phyloP scores from a whole-genome alignment of 148 eudicot genomes.

The Vaccinium darrowii region DNA sequence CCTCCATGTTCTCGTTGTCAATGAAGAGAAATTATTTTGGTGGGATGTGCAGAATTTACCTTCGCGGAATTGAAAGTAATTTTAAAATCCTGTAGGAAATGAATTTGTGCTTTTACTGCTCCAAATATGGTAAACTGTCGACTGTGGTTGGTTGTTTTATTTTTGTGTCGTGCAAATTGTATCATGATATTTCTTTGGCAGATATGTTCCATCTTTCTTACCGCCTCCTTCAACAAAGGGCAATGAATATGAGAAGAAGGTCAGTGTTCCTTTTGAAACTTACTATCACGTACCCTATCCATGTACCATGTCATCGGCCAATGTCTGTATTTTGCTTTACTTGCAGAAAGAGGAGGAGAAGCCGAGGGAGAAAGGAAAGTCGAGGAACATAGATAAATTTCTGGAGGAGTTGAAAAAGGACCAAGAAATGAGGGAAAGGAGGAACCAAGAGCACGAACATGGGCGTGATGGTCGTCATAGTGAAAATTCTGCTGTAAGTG shows the following conservation, averaged over 20 bases:
- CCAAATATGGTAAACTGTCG: not conserved
- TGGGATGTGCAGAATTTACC: not conserved
- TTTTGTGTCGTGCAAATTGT: conserved; percentile 21
- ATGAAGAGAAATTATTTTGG: not conserved
- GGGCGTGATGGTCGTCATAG: conserved; percentile 74
- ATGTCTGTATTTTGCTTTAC: not conserved
- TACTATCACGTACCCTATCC: not conserved
- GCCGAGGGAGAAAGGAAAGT: conserved; percentile 85
- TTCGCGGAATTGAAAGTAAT: not conserved
- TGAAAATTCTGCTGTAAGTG: conserved; percentile 65
- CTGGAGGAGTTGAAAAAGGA: conserved; percentile 96
- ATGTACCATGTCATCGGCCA: not conserved
- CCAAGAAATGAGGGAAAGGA: conserved; percentile 93
- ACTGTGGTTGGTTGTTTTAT: conserved; percentile 5
- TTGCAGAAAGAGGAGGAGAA: conserved; percentile 72
- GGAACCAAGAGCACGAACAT: conserved; percentile 76
- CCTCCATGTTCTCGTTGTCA: not conserved
- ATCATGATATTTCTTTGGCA: conserved; percentile 44
- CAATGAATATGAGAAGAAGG: conserved; percentile 85
- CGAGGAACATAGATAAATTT: conserved; percentile 89
- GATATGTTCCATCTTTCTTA: conserved; percentile 97
- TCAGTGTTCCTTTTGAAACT: conserved; percentile 27
- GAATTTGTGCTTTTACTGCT: not conserved
- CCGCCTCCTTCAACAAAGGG: conserved; percentile 90
- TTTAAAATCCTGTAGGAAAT: not conserved